A percentile compares a stretch with the other conserved stretches of the same genome.
phyloP scores from a whole-genome alignment of 148 eudicot species.

The Heliosperma pusillum region DNA sequence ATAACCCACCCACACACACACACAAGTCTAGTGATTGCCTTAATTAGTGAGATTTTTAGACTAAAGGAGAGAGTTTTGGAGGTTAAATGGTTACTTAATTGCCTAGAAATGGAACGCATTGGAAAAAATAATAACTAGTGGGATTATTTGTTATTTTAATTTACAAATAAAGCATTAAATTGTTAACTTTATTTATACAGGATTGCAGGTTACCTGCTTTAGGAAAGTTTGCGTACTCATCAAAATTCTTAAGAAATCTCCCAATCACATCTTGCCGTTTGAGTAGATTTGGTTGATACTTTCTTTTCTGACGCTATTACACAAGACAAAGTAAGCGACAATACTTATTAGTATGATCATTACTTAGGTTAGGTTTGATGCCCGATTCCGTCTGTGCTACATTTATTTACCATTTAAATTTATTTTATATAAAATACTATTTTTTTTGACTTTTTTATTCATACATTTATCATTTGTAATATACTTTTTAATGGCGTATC shows the following conservation, averaged over 20 bases:
- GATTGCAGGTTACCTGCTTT: background rate
- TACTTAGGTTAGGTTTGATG: too few relatives aligned
- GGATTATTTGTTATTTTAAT: background rate
- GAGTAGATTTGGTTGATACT: background rate
- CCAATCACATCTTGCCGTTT: background rate
- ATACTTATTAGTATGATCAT: too few relatives aligned
- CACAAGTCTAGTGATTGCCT: background rate
- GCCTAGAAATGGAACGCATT: background rate
- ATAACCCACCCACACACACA: background rate
- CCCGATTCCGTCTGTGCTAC: too few relatives aligned
- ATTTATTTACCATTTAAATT: too few relatives aligned
- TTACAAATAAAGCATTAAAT: background rate
- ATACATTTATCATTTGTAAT: too few relatives aligned
- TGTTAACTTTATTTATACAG: background rate
- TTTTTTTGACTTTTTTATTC: too few relatives aligned
- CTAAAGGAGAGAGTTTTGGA: too few relatives aligned
- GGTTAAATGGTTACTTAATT: too few relatives aligned
- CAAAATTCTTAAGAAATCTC: background rate
- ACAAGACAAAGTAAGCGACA: background rate
- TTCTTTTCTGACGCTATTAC: background rate
- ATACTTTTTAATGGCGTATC: too few relatives aligned
- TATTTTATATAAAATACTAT: too few relatives aligned
- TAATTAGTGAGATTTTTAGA: background rate
- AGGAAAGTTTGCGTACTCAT: background rate
- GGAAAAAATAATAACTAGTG: background rate